Percentiles rank a stretch among this genome's conserved stretches.
Evolutionary conservation across 768 basidiomycete species (phyloP).

Genomic region (Ramaria sp.): DNA sequence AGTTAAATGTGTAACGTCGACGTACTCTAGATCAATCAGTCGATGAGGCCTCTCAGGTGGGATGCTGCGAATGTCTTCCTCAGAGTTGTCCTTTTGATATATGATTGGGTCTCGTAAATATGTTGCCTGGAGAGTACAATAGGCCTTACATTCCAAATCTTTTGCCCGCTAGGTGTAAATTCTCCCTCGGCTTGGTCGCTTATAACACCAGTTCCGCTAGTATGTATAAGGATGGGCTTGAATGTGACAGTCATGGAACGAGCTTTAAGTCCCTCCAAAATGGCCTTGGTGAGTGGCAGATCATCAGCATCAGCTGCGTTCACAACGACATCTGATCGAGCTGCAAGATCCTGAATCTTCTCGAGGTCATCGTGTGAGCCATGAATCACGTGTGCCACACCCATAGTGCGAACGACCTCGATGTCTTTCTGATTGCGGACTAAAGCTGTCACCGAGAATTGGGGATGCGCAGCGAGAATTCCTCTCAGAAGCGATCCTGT

Average conservation of each 20-base stretch:
- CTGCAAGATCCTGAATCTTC: not conserved
- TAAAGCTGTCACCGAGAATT: constrained; percentile 2
- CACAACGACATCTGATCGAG: constrained; percentile 15
- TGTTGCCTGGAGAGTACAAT: not conserved
- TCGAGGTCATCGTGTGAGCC: constrained; percentile 8
- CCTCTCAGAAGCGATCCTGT: constrained; percentile 1
- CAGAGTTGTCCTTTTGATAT: constrained; percentile 14
- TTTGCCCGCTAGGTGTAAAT: constrained; percentile 12
- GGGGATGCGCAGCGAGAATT: constrained; percentile 1
- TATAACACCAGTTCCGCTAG: constrained; percentile 14
- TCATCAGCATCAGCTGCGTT: constrained; percentile 19
- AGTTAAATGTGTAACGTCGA: not conserved
- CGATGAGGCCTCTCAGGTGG: constrained; percentile 15
- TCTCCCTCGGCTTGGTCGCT: constrained; percentile 11
- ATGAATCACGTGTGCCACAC: not conserved
- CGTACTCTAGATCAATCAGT: constrained; percentile 18
- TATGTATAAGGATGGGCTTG: constrained; percentile 18
- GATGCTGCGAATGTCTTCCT: constrained; percentile 17
- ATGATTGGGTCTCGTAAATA: not conserved
- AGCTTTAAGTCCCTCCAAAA: constrained; percentile 14
- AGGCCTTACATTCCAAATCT: constrained; percentile 16
- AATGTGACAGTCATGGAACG: constrained; percentile 4
- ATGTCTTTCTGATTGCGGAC: constrained; percentile 3
- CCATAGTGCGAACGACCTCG: not conserved
- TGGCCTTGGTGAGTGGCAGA: constrained; percentile 14